These are phyloP conservation scores for Phytophthora nicotianae DNA, from an alignment of 352 stramenopile genomes.

Conservation along the genomic window DNA sequence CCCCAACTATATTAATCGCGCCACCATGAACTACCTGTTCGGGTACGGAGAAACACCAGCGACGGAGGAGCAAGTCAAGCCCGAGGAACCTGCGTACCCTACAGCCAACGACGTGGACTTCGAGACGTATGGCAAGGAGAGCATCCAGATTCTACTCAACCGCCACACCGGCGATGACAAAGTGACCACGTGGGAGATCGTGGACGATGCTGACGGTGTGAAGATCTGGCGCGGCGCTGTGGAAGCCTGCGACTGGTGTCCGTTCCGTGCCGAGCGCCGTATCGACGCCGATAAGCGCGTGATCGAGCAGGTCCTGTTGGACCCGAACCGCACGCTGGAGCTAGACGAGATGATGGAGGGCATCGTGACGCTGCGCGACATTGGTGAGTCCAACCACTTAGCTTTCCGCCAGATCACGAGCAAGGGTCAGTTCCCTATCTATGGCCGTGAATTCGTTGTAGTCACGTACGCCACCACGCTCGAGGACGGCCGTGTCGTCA, in stretches of 20 bases:
- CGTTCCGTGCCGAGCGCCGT: conserved; percentile 63
- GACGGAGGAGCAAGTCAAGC: conserved; percentile 34
- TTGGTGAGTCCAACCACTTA: conserved; percentile 57
- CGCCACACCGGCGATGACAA: conserved; percentile 67
- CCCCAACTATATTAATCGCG: background rate
- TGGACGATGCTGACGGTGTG: conserved; percentile 54
- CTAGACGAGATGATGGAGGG: conserved; percentile 86
- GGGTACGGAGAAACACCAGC: conserved; percentile 30
- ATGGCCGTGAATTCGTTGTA: conserved; percentile 75
- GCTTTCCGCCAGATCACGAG: conserved; percentile 75
- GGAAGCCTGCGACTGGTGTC: conserved; percentile 65
- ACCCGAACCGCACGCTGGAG: conserved; percentile 65
- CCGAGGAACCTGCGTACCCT: conserved; percentile 43
- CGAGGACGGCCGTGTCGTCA: conserved; percentile 58
- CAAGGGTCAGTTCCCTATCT: conserved; percentile 82
- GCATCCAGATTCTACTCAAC: conserved; percentile 63
- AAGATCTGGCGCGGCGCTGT: conserved; percentile 73
- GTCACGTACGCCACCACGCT: conserved; percentile 64
- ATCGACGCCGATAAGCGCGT: conserved; percentile 60
- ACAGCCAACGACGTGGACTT: conserved; percentile 68
- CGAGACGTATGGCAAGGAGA: conserved; percentile 64
- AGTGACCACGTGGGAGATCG: conserved; percentile 74
- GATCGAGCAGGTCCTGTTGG: conserved; percentile 65
- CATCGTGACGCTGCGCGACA: conserved; percentile 56
- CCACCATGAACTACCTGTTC: conserved; percentile 47